Percentiles rank a stretch among this genome's conserved stretches.
Conservation (phyloP, 768 basidiomycete genomes). For the Rhodosporidiobolus odoratus region DNA sequence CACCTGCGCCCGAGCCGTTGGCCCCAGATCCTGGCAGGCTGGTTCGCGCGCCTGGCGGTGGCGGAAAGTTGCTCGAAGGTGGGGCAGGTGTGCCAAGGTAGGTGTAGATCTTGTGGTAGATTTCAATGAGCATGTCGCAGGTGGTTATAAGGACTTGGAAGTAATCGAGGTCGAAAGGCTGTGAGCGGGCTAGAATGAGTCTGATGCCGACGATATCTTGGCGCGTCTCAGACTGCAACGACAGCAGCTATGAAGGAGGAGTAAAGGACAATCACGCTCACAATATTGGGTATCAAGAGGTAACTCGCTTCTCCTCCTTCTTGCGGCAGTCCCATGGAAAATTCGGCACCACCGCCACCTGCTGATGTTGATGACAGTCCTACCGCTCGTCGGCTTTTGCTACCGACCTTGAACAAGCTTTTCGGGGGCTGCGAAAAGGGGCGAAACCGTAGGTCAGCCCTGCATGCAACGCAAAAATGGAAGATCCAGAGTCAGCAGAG, state of each 20-base stretch:
- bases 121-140: slow-evolving; percentile 79
- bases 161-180: slow-evolving; percentile 89
- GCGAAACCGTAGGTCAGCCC: too few species aligned
- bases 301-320: slow-evolving; percentile 35
- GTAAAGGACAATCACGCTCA: background rate
- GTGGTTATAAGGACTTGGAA: slow-evolving; percentile 81
- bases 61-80: slow-evolving; percentile 8
- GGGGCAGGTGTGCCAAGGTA: slow-evolving; percentile 56
- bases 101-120: slow-evolving; percentile 78
- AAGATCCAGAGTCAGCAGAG: too few species aligned
- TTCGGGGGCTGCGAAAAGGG: background rate
- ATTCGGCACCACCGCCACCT: slow-evolving; percentile 4
- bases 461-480: too few species aligned
- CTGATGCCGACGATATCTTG: background rate
- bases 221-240: background rate
- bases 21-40: background rate
- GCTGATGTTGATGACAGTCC: background rate
- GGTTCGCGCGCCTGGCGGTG: slow-evolving; percentile 9
- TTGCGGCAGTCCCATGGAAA: slow-evolving; percentile 16
- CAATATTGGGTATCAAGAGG: slow-evolving; percentile 37
- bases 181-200: background rate
- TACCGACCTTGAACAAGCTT: slow-evolving; percentile 31
- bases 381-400: background rate
- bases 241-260: too few species aligned
- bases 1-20: background rate